Conservation (phyloP, 176 grass and related monocot genomes). For the Paspalum vaginatum region DNA sequence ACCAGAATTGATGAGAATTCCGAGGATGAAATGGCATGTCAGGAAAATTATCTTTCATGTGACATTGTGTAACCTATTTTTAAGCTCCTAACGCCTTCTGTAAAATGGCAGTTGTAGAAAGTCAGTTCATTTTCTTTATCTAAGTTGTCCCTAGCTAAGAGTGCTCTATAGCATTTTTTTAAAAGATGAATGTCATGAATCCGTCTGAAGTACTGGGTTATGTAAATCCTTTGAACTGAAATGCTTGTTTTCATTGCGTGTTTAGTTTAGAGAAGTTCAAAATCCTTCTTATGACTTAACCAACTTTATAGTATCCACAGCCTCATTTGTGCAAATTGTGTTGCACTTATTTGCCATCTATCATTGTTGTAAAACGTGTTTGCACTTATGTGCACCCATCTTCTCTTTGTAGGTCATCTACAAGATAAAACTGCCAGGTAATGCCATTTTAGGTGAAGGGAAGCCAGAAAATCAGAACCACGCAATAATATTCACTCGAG, state of each 20-base stretch:
- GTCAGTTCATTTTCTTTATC: not conserved
- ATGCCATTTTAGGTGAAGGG: constrained; percentile 93
- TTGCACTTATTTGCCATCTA: constrained; percentile 25
- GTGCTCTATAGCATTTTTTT: too few relatives aligned
- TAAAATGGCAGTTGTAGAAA: not conserved
- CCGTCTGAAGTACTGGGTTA: not conserved
- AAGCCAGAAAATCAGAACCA: constrained; percentile 99
- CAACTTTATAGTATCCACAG: constrained; percentile 11
- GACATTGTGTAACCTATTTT: not conserved
- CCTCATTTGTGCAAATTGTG: constrained; percentile 23
- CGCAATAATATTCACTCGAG: constrained; percentile 97
- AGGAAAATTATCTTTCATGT: not conserved
- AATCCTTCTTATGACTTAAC: not conserved
- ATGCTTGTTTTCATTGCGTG: constrained; percentile 1
- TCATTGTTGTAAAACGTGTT: too few relatives aligned
- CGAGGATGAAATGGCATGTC: constrained; percentile 14
- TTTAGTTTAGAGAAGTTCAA: constrained; percentile 11
- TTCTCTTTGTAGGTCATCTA: constrained; percentile 71
- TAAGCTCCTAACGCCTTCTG: not conserved
- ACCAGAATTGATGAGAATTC: not conserved
- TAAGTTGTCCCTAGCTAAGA: constrained; percentile 11
- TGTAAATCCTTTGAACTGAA: not conserved
- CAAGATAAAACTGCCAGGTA: constrained; percentile 95
- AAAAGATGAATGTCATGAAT: not conserved
- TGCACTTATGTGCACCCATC: too few relatives aligned